Conservation (phyloP, 2,329 filamentous ascomycete genomes). For the Didymosphaeria variabile region DNA sequence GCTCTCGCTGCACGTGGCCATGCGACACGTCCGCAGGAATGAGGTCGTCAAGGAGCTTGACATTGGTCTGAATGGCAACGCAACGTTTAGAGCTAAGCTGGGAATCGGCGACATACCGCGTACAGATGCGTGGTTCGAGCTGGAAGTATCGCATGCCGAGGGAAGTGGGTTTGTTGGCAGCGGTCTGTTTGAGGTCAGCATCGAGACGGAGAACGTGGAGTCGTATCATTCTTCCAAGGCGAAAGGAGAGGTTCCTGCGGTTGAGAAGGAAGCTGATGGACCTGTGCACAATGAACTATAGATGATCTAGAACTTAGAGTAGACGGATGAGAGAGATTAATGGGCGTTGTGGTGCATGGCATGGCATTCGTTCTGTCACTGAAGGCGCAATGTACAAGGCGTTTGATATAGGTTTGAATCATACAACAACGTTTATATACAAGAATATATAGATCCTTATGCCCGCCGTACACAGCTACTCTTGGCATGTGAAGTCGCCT, state of each 20-base stretch:
- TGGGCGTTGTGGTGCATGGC: background rate
- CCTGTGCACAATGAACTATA: slow-evolving; percentile 7
- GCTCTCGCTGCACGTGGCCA: slow-evolving; percentile 23
- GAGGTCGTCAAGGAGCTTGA: slow-evolving; percentile 26
- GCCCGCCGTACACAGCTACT: background rate
- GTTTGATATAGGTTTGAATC: background rate
- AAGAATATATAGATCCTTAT: background rate
- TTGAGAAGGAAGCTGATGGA: background rate
- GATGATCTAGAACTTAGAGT: background rate
- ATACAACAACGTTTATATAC: background rate
- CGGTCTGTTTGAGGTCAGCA: slow-evolving; percentile 33
- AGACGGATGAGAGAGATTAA: background rate
- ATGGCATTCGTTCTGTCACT: background rate
- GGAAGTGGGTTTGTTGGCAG: slow-evolving; percentile 24
- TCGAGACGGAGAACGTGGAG: slow-evolving; percentile 26
- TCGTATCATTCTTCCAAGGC: background rate
- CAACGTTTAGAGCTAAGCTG: slow-evolving; percentile 27
- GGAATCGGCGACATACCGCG: slow-evolving; percentile 30
- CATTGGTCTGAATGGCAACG: slow-evolving; percentile 27
- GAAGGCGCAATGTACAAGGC: background rate
- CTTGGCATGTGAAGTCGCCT: slow-evolving; percentile 37
- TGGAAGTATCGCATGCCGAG: slow-evolving; percentile 30
- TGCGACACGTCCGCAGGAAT: slow-evolving; percentile 31
- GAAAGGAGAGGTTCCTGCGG: background rate
- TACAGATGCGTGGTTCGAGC: slow-evolving; percentile 35